phyloP scores from a whole-genome alignment of 305 asterid genomes.

The Fraxinus ornus region DNA sequence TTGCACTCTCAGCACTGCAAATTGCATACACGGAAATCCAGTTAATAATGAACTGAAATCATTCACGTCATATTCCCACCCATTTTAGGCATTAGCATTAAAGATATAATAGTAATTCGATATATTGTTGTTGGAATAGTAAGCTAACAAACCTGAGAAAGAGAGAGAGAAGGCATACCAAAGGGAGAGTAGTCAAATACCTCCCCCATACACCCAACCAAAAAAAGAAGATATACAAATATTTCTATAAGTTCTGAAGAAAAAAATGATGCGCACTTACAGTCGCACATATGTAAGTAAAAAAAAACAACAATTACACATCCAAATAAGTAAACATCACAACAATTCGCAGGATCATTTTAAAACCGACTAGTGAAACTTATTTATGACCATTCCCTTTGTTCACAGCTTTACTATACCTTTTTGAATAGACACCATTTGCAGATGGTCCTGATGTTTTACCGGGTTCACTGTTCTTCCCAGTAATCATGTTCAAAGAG shows the following conservation, averaged over 20 bases:
- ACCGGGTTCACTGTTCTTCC: constrained; percentile 64
- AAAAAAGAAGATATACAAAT: neutral
- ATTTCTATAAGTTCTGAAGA: neutral
- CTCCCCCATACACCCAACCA: neutral
- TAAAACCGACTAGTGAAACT: neutral
- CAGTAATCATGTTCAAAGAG: constrained; percentile 79
- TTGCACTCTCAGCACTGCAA: constrained; percentile 77
- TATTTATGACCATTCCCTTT: constrained; percentile 10
- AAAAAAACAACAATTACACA: neutral
- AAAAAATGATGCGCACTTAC: neutral
- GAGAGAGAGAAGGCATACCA: neutral
- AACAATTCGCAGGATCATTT: neutral
- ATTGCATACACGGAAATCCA: constrained; percentile 15
- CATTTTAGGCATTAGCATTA: neutral
- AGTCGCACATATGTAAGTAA: neutral
- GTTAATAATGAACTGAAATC: neutral
- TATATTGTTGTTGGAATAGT: neutral
- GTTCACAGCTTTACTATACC: constrained; percentile 41
- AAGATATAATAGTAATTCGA: neutral
- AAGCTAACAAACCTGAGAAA: neutral
- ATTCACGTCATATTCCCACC: neutral
- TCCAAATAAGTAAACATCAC: neutral
- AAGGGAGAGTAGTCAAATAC: neutral
- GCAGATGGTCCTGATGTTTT: constrained; percentile 65
- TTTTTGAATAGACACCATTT: constrained; percentile 71